Conservation (phyloP, 768 basidiomycete genomes). For the Termitomyces sp. region DNA sequence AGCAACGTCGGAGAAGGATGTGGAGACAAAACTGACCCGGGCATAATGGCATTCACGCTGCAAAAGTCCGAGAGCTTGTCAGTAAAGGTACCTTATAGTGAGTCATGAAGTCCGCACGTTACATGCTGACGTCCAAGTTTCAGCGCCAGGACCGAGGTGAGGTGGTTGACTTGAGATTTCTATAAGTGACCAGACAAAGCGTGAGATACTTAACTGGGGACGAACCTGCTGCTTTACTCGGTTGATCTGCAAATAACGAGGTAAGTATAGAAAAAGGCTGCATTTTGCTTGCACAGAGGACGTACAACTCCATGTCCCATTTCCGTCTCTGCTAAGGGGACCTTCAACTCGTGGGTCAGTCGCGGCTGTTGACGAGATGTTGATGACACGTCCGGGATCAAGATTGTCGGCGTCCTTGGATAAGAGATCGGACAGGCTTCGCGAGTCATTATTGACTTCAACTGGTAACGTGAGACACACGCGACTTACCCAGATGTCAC, state of each 20-base stretch:
- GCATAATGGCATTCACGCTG: conserved; percentile 81
- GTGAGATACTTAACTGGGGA: background rate
- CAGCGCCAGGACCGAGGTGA: conserved; percentile 65
- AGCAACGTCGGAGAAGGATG: background rate
- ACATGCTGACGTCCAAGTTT: conserved; percentile 56
- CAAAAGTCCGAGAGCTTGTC: background rate
- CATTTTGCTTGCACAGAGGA: conserved; percentile 11
- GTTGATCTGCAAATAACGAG: conserved; percentile 43
- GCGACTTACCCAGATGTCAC: conserved; percentile 46
- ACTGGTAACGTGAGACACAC: too few species aligned
- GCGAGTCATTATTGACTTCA: background rate
- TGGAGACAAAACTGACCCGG: conserved; percentile 43
- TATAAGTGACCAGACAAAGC: background rate
- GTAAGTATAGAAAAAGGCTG: conserved; percentile 1
- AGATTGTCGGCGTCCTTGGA: conserved; percentile 54
- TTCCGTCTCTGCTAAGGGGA: conserved; percentile 43
- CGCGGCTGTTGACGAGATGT: conserved; percentile 70
- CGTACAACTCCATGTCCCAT: conserved; percentile 78
- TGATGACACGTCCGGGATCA: conserved; percentile 75
- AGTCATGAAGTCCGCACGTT: conserved; percentile 44
- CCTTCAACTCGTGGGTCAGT: conserved; percentile 47
- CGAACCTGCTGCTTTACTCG: conserved; percentile 77
- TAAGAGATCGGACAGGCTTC: conserved; percentile 52
- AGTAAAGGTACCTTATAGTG: background rate
- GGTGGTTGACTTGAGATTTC: conserved; percentile 56